phyloP scores from a whole-genome alignment of 202 grass and related monocot species.

The Sporobolus alterniflorus region DNA sequence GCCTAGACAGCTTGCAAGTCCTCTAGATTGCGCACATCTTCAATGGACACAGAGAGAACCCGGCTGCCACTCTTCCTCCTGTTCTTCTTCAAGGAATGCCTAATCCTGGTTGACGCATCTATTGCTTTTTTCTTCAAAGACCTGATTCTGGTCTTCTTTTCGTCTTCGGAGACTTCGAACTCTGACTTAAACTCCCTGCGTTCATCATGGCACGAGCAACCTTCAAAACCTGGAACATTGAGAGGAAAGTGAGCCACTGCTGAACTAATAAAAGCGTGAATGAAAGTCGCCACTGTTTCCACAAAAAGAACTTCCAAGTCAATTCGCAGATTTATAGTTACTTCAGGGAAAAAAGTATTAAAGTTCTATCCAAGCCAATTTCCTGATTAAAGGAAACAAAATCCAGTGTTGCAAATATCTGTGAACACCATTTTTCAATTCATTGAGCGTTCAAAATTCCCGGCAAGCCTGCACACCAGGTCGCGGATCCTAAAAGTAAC shows the following conservation, averaged over 20 bases:
- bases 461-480: too few relatives aligned
- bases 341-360: too few relatives aligned
- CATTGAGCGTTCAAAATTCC: too few relatives aligned
- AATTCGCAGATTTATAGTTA: background rate
- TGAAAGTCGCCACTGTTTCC: background rate
- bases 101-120: conserved; percentile 80
- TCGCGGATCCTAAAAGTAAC: background rate
- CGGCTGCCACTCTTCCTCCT: conserved; percentile 77
- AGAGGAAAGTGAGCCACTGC: background rate
- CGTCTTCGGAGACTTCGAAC: conserved; percentile 81
- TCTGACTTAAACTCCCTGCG: conserved; percentile 67
- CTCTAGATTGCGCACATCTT: conserved; percentile 79
- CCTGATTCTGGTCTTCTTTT: conserved; percentile 83
- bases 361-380: too few relatives aligned
- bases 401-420: too few relatives aligned
- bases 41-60: conserved; percentile 83
- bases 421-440: too few relatives aligned
- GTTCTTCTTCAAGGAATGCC: conserved; percentile 81
- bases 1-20: conserved; percentile 73
- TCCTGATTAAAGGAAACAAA: conserved; percentile 1
- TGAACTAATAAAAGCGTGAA: background rate
- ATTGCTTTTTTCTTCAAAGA: conserved; percentile 93
- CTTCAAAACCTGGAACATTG: conserved; percentile 63
- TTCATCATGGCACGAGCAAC: conserved; percentile 72
- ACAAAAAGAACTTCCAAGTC: background rate